A percentile compares a stretch with the other conserved stretches of the same genome.
Conservation (phyloP, 2,329 filamentous ascomycete species). For the Cadophora luteo-olivacea region DNA sequence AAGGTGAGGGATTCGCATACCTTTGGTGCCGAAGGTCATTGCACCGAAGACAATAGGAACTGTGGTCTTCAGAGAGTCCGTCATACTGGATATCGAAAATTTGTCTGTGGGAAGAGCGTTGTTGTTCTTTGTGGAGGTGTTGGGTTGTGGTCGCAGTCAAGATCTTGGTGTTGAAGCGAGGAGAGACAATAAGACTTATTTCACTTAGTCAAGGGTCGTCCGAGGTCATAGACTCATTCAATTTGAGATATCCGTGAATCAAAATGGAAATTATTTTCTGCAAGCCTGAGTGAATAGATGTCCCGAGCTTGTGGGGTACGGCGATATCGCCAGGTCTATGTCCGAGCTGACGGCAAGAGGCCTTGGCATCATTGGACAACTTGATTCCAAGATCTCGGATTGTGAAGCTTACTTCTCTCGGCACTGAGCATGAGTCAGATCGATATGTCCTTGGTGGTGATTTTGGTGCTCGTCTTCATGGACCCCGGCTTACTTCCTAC, state of each 20-base stretch:
- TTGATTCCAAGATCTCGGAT: not conserved
- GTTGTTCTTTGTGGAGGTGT: not conserved
- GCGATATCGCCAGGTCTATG: not conserved
- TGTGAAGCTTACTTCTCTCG: not conserved
- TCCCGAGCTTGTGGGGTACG: not conserved
- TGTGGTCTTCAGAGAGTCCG: conserved; percentile 14
- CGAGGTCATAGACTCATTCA: too few species aligned
- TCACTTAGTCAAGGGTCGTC: not conserved
- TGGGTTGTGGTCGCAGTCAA: not conserved
- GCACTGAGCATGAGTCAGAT: not conserved
- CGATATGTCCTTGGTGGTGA: not conserved
- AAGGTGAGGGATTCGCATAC: not conserved
- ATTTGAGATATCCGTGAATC: too few species aligned
- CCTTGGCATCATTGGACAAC: not conserved
- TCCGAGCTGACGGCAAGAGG: not conserved
- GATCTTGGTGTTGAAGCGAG: not conserved
- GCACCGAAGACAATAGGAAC: conserved; percentile 28
- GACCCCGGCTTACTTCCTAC: too few species aligned
- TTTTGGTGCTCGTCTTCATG: too few species aligned
- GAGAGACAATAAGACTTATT: not conserved
- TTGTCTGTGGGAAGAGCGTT: not conserved
- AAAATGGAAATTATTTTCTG: too few species aligned
- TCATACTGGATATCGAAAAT: not conserved
- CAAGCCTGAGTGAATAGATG: not conserved
- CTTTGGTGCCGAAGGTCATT: conserved; percentile 29